phyloP scores from a whole-genome alignment of 805 yeast genomes.

The Wickerhamomyces sydowiorum region DNA sequence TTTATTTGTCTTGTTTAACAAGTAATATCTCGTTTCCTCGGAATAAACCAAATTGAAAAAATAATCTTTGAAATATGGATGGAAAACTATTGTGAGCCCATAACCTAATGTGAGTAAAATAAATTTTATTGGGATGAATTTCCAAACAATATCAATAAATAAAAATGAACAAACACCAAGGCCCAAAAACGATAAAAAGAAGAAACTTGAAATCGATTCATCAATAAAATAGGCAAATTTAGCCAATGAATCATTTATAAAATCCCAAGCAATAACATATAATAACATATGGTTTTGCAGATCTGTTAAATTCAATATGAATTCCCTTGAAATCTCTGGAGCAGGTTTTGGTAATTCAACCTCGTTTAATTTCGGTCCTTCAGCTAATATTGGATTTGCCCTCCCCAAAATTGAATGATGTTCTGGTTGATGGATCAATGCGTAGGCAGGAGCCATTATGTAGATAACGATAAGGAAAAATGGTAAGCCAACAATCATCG shows the following conservation, averaged over 20 bases:
- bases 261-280: conserved; percentile 60
- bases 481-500: conserved; percentile 47
- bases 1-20: conserved; percentile 42
- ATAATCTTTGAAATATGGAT: conserved; percentile 47
- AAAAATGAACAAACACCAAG: conserved; percentile 25
- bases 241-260: conserved; percentile 38
- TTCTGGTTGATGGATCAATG: conserved; percentile 60
- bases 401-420: conserved; percentile 23
- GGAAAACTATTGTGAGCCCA: conserved; percentile 37
- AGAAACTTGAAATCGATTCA: conserved; percentile 50
- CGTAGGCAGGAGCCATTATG: conserved; percentile 64
- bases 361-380: conserved; percentile 44
- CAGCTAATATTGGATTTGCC: conserved; percentile 39
- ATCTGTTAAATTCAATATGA: conserved; percentile 73
- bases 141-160: conserved; percentile 23
- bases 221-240: conserved; percentile 61
- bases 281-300: conserved; percentile 73
- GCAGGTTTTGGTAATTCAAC: conserved; percentile 61
- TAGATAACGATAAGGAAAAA: conserved; percentile 44
- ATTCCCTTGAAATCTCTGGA: conserved; percentile 74
- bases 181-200: conserved; percentile 35
- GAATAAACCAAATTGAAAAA: conserved; percentile 45
- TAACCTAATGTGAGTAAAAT: conserved; percentile 40
- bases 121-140: conserved; percentile 31
- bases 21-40: conserved; percentile 56